Base-by-base conservation (phyloP, 345 rosid species). In the Linum usitatissimum region DNA sequence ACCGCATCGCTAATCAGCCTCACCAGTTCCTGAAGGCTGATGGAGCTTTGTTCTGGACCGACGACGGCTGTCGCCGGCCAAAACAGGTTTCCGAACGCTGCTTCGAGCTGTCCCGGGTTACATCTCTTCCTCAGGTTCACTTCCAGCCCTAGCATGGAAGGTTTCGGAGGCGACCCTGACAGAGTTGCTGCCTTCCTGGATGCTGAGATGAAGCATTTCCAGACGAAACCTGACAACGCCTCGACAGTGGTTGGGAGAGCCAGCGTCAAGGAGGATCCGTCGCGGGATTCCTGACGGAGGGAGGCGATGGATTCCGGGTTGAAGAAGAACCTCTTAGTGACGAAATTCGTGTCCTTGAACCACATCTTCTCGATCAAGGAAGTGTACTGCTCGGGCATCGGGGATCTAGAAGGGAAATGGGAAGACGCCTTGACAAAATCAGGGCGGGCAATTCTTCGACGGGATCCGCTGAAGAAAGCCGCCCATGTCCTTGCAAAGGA, bases 121-220 rank as follows among this genome's bases (percentile, higher is more conserved):
- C 70, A 45, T 51, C 71, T 12, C 20, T 57, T 20, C 30, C 75
- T 56, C 7, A 71, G 71, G 62, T 72, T 67, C 57, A 72, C 64
- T 53, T 64, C 68, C 59, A 66, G 57, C 0, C 40, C 68, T 30
- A 72, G 12, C 58, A 67, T 53, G 1, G 60, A 67, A 4, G 64
- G 57, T 6, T 59, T 67, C 2, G 71, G 55, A 1, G 65, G 9
- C 0, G 55, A 59, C 8, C 38, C 38, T 1, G 51, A 10, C 0
- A 13, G 4, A 17, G 51, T 1, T 14, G 64, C 17, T 7, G 19
- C 14, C 18, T 45, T 20, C 55, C 34, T 62, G 1, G 68, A 56
- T 0, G 75, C 75, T 7, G 65, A 60, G 42, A 72, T 67, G 21
- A 30, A 71, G 20, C 18, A 53, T 58, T 66, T 71, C 71, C 67